Evolutionary conservation across 768 basidiomycete genomes (phyloP), one percentile per base, ranked within the genome.

Genomic region (Suillus decipiens): DNA sequence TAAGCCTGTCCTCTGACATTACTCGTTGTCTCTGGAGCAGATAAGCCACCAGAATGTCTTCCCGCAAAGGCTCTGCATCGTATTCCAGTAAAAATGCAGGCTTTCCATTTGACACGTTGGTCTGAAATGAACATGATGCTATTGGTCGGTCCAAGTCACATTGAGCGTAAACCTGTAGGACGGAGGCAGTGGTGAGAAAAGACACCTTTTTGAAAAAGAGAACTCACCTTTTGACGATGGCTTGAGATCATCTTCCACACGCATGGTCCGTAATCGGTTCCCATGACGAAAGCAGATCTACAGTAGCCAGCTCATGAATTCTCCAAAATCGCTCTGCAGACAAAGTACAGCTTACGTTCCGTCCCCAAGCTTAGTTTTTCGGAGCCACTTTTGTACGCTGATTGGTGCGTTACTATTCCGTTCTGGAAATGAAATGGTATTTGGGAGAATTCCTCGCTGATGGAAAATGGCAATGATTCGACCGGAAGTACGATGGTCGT

Each of bases 21-120:
- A 70, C 31, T 33, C 73, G 70, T 36, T 72, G 65, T 60, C 66
- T 69, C 31, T 75, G 75, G 14, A 75, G 39, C 31, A 73, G 50
- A 60, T 76, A 75, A 10, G 66, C 68, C 17, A 76, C 62, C 14
- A 72, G 61, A 42, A 76, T 65, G 8, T 73, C 75, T n/a, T 75
- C 75, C 31, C 73, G 63, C 14, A 75, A 61, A 5, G 70, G 70
- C 59, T 75, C 73, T 3, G 69, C 70, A 17, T 47, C 33, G 8
- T 64, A 63, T 37, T 73, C 67, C 17, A 76, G 53, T 33, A 70
- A 14, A 34, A 75, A 62, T 1, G 69, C 71, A 0, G 71, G 75
- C 28, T 64, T 61, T 19, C n/a, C 33, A 1, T 14, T 19, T 4
- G 64, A 45, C 34, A 59, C 55, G 1, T 63, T 54, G 9, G 31